A percentile compares a stretch with the other conserved stretches of the same genome.
phyloP scores from a whole-genome alignment of 2,329 filamentous ascomycete genomes.

The Xylariaceae sp. region DNA sequence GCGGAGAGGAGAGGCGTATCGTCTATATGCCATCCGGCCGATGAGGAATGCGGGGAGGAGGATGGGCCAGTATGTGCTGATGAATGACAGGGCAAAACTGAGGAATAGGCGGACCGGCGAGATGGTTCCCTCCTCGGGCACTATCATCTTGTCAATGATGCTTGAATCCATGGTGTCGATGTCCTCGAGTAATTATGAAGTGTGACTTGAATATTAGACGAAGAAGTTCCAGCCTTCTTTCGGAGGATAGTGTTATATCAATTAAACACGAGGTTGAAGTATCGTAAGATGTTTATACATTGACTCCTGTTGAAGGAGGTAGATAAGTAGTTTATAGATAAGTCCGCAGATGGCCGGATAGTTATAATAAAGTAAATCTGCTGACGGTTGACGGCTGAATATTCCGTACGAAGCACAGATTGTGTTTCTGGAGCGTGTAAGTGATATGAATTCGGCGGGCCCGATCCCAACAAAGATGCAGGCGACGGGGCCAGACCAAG shows the following conservation, averaged over 20 bases:
- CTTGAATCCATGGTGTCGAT: slow-evolving; percentile 22
- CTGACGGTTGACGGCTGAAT: slow-evolving; percentile 20
- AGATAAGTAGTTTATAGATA: slow-evolving; percentile 1
- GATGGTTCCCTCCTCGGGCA: slow-evolving; percentile 36
- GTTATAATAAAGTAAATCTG: slow-evolving; percentile 4
- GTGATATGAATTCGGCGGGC: slow-evolving; percentile 12
- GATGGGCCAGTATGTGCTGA: slow-evolving; percentile 43
- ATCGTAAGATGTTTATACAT: slow-evolving; percentile 6
- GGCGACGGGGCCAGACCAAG: slow-evolving; percentile 14
- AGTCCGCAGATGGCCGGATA: background rate
- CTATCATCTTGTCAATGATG: slow-evolving; percentile 26
- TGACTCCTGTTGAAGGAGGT: slow-evolving; percentile 39
- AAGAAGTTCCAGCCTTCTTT: slow-evolving; percentile 10
- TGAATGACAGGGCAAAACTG: slow-evolving; percentile 40
- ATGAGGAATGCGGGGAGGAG: slow-evolving; percentile 40
- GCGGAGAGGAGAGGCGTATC: slow-evolving; percentile 45
- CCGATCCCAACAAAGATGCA: slow-evolving; percentile 14
- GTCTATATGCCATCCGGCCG: slow-evolving; percentile 41
- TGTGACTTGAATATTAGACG: background rate
- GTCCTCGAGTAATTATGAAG: background rate
- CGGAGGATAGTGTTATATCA: slow-evolving; percentile 1
- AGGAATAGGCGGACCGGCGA: slow-evolving; percentile 41
- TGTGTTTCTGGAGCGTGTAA: slow-evolving; percentile 18
- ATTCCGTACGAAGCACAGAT: slow-evolving; percentile 24
- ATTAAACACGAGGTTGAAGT: slow-evolving; percentile 19